Evolutionary conservation across 306 rosid species (phyloP).

Genomic region (Nissolia schottii): DNA sequence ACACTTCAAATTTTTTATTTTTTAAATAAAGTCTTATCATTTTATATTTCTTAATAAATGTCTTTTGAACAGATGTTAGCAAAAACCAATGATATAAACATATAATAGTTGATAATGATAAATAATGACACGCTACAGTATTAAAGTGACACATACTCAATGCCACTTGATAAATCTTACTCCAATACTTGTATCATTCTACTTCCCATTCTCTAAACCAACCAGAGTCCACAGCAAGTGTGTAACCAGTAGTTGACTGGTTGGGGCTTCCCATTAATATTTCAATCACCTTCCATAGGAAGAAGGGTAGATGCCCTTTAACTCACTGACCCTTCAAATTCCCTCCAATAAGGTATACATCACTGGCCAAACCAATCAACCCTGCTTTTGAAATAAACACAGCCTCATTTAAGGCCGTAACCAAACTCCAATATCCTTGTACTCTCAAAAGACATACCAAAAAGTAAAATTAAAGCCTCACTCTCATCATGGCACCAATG

Average conservation of each 20-base stretch:
- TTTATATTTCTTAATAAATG: too few relatives aligned
- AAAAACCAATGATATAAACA: too few relatives aligned
- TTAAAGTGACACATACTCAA: neutral
- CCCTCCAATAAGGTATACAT: neutral
- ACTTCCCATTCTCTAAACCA: neutral
- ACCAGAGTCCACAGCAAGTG: neutral
- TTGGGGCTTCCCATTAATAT: neutral
- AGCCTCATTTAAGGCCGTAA: neutral
- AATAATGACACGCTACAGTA: too few relatives aligned
- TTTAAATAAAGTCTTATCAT: too few relatives aligned
- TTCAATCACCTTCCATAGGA: neutral
- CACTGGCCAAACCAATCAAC: neutral
- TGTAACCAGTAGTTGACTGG: slow-evolving; percentile 1
- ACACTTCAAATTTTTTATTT: too few relatives aligned
- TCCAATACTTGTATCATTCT: too few relatives aligned
- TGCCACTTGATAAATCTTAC: neutral
- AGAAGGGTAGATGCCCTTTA: slow-evolving; percentile 26
- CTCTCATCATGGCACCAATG: slow-evolving; percentile 43
- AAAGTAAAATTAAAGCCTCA: neutral
- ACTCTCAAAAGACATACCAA: neutral
- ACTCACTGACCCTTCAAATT: neutral
- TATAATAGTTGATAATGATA: too few relatives aligned
- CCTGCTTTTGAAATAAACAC: neutral
- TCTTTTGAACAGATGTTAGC: too few relatives aligned
- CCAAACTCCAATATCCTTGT: neutral